phyloP scores from a whole-genome alignment of 2,329 filamentous ascomycete species.

The Lanzia echinophila region DNA sequence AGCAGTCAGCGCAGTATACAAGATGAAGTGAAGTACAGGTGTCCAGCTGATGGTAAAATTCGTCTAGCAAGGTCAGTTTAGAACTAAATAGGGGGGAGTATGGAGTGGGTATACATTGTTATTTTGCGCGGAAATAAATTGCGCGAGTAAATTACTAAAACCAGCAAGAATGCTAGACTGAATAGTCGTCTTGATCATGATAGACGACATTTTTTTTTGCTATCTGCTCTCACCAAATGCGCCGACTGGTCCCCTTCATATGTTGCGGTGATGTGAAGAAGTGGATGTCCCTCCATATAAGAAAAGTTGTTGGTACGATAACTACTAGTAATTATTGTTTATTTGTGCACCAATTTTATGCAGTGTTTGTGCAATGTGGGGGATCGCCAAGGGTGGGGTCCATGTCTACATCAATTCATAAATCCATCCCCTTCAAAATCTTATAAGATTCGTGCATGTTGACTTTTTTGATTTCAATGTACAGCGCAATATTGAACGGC shows the following conservation, averaged over 20 bases:
- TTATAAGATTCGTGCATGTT: too few species aligned
- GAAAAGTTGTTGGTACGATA: too few species aligned
- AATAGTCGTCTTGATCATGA: conserved; percentile 3
- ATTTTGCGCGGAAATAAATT: conserved; percentile 59
- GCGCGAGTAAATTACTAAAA: conserved; percentile 50
- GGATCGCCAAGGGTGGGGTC: too few species aligned
- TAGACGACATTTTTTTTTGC: conserved; percentile 2
- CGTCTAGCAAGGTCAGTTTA: conserved; percentile 37
- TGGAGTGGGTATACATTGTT: conserved; percentile 11
- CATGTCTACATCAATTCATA: too few species aligned
- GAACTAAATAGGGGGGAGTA: neutral
- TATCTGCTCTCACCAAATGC: neutral
- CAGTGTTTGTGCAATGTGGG: too few species aligned
- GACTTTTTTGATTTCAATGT: too few species aligned
- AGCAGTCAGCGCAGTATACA: conserved; percentile 66
- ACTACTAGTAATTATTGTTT: too few species aligned
- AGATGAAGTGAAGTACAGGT: conserved; percentile 68
- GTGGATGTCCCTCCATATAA: too few species aligned
- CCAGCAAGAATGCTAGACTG: conserved; percentile 8
- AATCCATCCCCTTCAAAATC: too few species aligned
- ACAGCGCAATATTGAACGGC: too few species aligned
- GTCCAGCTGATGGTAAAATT: conserved; percentile 57
- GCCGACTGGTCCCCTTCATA: neutral
- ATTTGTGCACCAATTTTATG: too few species aligned
- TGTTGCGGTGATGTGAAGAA: too few species aligned